Percentiles rank a stretch among this genome's conserved stretches.
Conservation (phyloP, 108 stramenopile species). For the Schizochytrium sp. region DNA sequence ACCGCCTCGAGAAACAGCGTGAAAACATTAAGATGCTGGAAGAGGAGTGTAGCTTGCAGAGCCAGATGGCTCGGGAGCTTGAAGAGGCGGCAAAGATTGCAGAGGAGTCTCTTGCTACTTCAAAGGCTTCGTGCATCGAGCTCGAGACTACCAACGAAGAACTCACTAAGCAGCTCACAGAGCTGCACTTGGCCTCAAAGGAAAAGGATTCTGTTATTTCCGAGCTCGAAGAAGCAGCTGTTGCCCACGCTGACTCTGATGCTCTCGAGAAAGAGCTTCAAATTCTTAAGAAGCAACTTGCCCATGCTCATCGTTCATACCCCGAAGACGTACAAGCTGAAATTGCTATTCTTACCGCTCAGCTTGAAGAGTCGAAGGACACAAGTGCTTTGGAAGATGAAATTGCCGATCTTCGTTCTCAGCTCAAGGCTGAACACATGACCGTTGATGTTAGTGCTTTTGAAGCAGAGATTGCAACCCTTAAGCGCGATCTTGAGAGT, state of each 20-base stretch:
- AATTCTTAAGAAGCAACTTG: no score
- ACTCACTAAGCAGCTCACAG: background rate
- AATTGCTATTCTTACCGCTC: no score
- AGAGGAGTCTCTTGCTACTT: background rate
- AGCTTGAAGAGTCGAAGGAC: no score
- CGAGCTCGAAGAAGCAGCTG: background rate
- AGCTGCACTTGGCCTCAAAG: background rate
- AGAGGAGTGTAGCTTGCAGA: background rate
- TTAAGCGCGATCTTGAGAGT: background rate
- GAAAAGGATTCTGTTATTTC: background rate
- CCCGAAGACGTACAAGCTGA: no score
- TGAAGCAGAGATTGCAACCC: constrained; percentile 5
- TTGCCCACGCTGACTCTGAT: no score
- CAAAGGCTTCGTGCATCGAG: background rate
- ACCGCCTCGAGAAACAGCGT: constrained; percentile 42
- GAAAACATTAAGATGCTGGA: background rate
- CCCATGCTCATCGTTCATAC: no score
- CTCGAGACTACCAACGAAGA: background rate
- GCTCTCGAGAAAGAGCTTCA: no score
- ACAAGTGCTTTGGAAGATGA: no score
- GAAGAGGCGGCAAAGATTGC: background rate
- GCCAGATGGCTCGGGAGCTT: background rate
- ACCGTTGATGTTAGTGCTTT: background rate
- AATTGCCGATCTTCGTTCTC: no score
- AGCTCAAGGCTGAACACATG: no score